Evolutionary conservation across 1,139 yeast genomes (phyloP), one percentile per base, ranked within the genome.

Genomic region (Williopsis jadinii): DNA sequence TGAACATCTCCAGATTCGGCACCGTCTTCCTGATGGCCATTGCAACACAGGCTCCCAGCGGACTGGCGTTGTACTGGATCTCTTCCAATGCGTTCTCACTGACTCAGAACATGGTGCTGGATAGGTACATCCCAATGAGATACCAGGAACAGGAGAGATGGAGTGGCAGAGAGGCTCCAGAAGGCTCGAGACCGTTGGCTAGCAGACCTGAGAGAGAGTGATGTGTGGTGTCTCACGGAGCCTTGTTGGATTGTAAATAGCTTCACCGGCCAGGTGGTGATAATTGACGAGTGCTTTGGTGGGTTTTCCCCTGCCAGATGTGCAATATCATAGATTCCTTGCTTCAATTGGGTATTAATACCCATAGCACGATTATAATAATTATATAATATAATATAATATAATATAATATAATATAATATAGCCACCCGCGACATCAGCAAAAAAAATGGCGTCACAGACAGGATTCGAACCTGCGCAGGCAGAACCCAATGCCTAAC

Each of bases 41-140:
- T 11, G 73, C 95, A 0, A 74, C 87, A 40, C 94, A 88, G 55
- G 95, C 96, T 0, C 95, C 97, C 0, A 68, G 80, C 19, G 88
- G 95, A 0, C 66, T 90, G 35, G 77, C 82, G 0, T 60, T 87
- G 28, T 90, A 87, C 61, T 90, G 97, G 97, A 70, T 86, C 29
- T 78, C 90, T 37, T 87, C 96, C 0, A 90, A 86, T 58, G 55
- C 73, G 2, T 88, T 71, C 56, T 88, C 96, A 1, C 65, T 86
- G 47, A 49, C 76, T 1, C 97, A 88, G 54, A 90, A 88, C 56
- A 60, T 84, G 11, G 45, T 83, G n/a, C 64, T 90, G 58, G 95
- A 88, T 56, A 66, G 71, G 50, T 64, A 71, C 38, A 14, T 55
- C 13, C 59, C 59, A 10, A 40, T 54, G n/a, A 47, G 49, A 24